These are phyloP conservation scores for Aciculoconidium aculeatum DNA, from an alignment of 805 yeast genomes.

Conservation along the genomic window DNA sequence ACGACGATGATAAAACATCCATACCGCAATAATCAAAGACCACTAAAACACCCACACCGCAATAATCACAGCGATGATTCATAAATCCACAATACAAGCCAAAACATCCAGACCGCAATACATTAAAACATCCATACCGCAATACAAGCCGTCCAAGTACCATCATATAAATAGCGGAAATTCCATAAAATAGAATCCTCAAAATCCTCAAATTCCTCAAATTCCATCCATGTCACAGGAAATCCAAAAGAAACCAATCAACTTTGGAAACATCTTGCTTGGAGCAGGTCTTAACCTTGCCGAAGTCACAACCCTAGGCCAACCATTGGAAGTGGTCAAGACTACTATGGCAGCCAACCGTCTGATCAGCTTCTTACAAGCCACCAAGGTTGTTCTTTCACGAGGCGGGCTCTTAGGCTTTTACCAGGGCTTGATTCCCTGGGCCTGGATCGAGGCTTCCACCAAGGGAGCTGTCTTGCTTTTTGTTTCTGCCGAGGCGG, in stretches of 20 bases:
- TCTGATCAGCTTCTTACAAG: slow-evolving; percentile 56
- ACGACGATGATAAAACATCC: too few species aligned
- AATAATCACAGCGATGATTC: slow-evolving; percentile 1
- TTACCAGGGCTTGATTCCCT: slow-evolving; percentile 96
- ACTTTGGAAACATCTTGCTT: slow-evolving; percentile 80
- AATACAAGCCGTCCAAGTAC: too few species aligned
- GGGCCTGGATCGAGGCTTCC: slow-evolving; percentile 99
- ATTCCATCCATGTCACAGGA: slow-evolving; percentile 11
- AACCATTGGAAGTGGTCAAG: slow-evolving; percentile 92
- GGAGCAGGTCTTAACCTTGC: slow-evolving; percentile 93
- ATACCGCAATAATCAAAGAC: too few species aligned
- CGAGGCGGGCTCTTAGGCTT: slow-evolving; percentile 92
- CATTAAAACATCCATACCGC: too few species aligned
- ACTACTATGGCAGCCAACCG: slow-evolving; percentile 99
- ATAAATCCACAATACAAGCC: not conserved
- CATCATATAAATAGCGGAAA: too few species aligned
- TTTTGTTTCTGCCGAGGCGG: slow-evolving; percentile 90
- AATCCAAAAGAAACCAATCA: slow-evolving; percentile 78
- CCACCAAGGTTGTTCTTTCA: slow-evolving; percentile 75
- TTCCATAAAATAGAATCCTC: too few species aligned
- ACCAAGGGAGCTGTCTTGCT: slow-evolving; percentile 95
- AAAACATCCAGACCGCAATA: too few species aligned
- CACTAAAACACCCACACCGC: too few species aligned
- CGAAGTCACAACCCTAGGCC: slow-evolving; percentile 92
- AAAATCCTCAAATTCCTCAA: too few species aligned